Evolutionary conservation across 305 asterid species (phyloP).

Genomic region (Fraxinus floribunda): DNA sequence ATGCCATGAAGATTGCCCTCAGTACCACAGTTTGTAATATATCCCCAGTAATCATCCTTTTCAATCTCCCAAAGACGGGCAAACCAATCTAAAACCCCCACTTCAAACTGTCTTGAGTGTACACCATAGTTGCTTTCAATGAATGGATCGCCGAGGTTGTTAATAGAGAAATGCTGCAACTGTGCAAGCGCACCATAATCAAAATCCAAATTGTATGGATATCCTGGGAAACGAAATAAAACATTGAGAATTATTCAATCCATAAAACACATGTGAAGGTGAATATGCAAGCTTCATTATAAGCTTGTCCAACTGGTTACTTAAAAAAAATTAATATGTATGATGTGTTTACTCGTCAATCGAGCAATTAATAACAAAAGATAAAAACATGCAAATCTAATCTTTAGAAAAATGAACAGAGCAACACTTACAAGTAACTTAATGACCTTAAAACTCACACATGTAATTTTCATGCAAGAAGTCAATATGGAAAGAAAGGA

Average conservation of each 20-base stretch:
- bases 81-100: conserved; percentile 94
- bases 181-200: conserved; percentile 93
- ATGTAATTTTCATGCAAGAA: neutral
- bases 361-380: neutral
- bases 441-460: neutral
- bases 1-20: conserved; percentile 98
- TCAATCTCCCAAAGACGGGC: conserved; percentile 91
- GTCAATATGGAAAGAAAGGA: neutral
- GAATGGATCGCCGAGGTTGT: conserved; percentile 92
- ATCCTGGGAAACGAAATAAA: conserved; percentile 48
- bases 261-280: neutral
- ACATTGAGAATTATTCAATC: conserved; percentile 2
- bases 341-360: neutral
- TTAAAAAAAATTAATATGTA: neutral
- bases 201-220: conserved; percentile 90
- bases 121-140: conserved; percentile 94
- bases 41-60: conserved; percentile 91
- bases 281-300: neutral
- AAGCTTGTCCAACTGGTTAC: conserved; percentile 17
- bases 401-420: neutral
- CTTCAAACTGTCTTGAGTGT: conserved; percentile 92
- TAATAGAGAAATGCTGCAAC: conserved; percentile 88
- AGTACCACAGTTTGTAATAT: conserved; percentile 95
- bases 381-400: neutral
- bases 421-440: neutral